These are phyloP conservation scores for Nothophoma quercina DNA, from an alignment of 2,329 filamentous ascomycete genomes.

Conservation along the genomic window DNA sequence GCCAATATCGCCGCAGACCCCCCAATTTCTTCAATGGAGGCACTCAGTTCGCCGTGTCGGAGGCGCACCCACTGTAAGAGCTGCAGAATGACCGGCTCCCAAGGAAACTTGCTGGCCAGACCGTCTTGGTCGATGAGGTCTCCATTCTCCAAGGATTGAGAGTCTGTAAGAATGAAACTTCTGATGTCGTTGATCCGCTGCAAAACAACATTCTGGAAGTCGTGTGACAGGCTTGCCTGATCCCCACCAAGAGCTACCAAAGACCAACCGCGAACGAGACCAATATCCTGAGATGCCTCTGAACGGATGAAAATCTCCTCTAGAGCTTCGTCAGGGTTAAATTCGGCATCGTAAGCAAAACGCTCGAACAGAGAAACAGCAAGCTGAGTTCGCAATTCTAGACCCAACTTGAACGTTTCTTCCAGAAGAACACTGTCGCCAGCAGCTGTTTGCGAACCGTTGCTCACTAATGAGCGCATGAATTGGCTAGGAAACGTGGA, in stretches of 20 bases:
- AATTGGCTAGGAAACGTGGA: conserved; percentile 47
- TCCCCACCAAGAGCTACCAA: conserved; percentile 48
- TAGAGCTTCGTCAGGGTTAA: conserved; percentile 52
- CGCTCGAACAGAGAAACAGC: conserved; percentile 55
- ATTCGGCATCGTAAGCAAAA: conserved; percentile 40
- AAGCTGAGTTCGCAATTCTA: conserved; percentile 64
- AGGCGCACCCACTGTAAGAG: conserved; percentile 57
- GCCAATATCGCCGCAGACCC: conserved; percentile 52
- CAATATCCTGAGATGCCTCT: conserved; percentile 22
- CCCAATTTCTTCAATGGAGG: conserved; percentile 52
- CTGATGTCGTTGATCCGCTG: conserved; percentile 52
- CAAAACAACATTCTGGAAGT: conserved; percentile 45
- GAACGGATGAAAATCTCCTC: conserved; percentile 51
- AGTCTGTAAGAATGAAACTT: conserved; percentile 41
- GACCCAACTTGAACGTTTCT: conserved; percentile 57
- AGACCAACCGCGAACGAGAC: conserved; percentile 45
- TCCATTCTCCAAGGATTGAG: conserved; percentile 38
- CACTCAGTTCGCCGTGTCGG: conserved; percentile 56
- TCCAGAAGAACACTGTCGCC: conserved; percentile 53
- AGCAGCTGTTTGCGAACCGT: conserved; percentile 5
- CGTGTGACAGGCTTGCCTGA: conserved; percentile 46
- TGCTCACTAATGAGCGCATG: conserved; percentile 31
- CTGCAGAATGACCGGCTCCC: conserved; percentile 57
- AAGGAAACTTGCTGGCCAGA: conserved; percentile 58
- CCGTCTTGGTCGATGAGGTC: conserved; percentile 52